Percentiles rank a stretch among this genome's conserved stretches.
Evolutionary conservation across 768 basidiomycete species (phyloP).

Genomic region (Auricularia sp.): DNA sequence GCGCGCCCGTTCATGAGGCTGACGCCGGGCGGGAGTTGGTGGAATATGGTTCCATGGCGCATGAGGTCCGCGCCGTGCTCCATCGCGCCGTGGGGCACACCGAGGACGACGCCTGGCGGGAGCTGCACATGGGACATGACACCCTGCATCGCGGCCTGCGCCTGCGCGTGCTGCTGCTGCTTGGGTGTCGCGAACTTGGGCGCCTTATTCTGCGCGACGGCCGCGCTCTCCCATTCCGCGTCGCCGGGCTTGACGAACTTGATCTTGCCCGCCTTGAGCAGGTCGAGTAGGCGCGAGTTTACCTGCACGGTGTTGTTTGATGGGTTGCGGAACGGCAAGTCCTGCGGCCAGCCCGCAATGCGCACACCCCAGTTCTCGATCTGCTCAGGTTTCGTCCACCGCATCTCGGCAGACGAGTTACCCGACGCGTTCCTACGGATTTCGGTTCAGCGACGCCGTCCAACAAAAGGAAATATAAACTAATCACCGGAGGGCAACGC

Average conservation of each 20-base stretch:
- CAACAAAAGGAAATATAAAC: background rate
- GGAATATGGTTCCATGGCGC: background rate
- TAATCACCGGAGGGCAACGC: background rate
- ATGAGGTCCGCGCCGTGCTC: background rate
- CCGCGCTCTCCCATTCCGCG: background rate
- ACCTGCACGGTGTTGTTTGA: constrained; percentile 1
- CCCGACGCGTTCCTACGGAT: background rate
- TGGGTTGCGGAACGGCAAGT: constrained; percentile 1
- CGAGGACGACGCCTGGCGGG: background rate
- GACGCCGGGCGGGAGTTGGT: background rate
- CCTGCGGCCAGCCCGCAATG: constrained; percentile 1
- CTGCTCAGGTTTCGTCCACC: constrained; percentile 2
- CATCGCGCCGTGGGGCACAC: background rate
- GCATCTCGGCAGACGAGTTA: constrained; percentile 1
- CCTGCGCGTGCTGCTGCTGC: background rate
- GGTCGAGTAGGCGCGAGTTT: background rate
- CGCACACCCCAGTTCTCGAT: constrained; percentile 2
- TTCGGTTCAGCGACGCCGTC: background rate
- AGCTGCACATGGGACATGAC: background rate
- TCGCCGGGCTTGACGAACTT: constrained; percentile 2
- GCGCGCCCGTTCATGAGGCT: background rate
- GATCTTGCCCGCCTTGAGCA: background rate
- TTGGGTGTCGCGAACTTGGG: background rate
- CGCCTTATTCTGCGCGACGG: background rate
- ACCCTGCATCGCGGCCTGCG: background rate